Evolutionary conservation across 345 rosid genomes (phyloP).

Genomic region (Stellera chamaejasme): DNA sequence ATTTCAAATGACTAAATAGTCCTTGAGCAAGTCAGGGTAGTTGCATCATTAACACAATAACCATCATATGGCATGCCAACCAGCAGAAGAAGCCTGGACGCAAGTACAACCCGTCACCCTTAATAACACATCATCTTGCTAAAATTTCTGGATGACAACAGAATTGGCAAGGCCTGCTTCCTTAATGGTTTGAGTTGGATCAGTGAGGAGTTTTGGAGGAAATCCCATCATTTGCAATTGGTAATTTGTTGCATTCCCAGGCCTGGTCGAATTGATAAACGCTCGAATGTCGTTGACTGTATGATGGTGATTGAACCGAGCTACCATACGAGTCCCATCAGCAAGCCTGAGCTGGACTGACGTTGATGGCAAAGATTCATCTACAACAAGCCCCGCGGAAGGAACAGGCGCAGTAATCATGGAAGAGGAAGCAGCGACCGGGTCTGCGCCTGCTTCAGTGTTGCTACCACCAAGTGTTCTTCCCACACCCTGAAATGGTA

Average conservation of each 20-base stretch:
- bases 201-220: slow-evolving; percentile 79
- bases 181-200: slow-evolving; percentile 57
- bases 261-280: slow-evolving; percentile 58
- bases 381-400: slow-evolving; percentile 35
- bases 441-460: slow-evolving; percentile 24
- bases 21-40: no score
- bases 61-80: no score
- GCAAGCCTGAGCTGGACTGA: slow-evolving; percentile 82
- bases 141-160: slow-evolving; percentile 79
- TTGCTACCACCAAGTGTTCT: slow-evolving; percentile 83
- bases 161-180: slow-evolving; percentile 80
- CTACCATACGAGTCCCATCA: slow-evolving; percentile 73
- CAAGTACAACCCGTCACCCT: no score
- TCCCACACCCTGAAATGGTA: slow-evolving; percentile 84
- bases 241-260: slow-evolving; percentile 46
- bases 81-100: no score
- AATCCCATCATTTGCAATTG: slow-evolving; percentile 91
- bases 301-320: slow-evolving; percentile 65
- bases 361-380: slow-evolving; percentile 60
- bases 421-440: slow-evolving; percentile 17
- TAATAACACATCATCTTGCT: slow-evolving; percentile 8
- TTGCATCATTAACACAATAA: no score
- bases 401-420: slow-evolving; percentile 29
- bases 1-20: no score
- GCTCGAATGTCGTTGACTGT: slow-evolving; percentile 53